These are phyloP conservation scores for Alternaria gaisen DNA, from an alignment of 2,329 filamentous ascomycete genomes.

Conservation along the genomic window DNA sequence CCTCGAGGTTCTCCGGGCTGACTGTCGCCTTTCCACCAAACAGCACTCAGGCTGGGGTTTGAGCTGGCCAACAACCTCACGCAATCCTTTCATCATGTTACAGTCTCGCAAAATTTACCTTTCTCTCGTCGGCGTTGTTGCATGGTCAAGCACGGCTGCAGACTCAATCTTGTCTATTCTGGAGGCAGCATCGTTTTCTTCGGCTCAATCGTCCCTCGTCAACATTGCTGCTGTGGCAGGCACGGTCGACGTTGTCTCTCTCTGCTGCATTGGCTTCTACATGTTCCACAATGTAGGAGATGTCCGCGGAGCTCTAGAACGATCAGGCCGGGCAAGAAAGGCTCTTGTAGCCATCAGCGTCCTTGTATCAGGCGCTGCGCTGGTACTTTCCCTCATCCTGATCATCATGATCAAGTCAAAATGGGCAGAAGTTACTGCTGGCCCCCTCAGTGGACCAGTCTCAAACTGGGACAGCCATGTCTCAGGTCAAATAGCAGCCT, in stretches of 20 bases:
- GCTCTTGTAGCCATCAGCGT: constrained; percentile 35
- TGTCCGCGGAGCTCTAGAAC: constrained; percentile 34
- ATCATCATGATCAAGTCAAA: constrained; percentile 39
- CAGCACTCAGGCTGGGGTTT: constrained; percentile 7
- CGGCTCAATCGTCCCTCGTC: constrained; percentile 32
- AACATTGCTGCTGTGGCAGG: constrained; percentile 44
- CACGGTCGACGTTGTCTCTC: constrained; percentile 40
- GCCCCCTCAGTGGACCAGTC: constrained; percentile 23
- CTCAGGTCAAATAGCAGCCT: constrained; percentile 49
- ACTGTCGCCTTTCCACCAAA: constrained; percentile 5
- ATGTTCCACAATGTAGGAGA: constrained; percentile 41
- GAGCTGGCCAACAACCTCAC: constrained; percentile 12
- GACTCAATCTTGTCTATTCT: constrained; percentile 49
- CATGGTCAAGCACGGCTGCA: constrained; percentile 48
- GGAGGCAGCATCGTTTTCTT: constrained; percentile 45
- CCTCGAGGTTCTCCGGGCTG: constrained; percentile 6
- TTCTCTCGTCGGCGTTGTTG: constrained; percentile 44
- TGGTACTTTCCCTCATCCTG: constrained; percentile 39
- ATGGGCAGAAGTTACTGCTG: constrained; percentile 27
- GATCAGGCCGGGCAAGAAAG: constrained; percentile 27
- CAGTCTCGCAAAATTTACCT: constrained; percentile 42
- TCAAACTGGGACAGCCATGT: constrained; percentile 37
- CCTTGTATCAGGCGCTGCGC: constrained; percentile 32
- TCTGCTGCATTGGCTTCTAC: constrained; percentile 42
- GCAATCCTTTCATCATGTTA: constrained; percentile 25